A percentile compares a stretch with the other conserved stretches of the same genome.
Conservation (phyloP, 306 rosid genomes). For the Dryas octopetala region DNA sequence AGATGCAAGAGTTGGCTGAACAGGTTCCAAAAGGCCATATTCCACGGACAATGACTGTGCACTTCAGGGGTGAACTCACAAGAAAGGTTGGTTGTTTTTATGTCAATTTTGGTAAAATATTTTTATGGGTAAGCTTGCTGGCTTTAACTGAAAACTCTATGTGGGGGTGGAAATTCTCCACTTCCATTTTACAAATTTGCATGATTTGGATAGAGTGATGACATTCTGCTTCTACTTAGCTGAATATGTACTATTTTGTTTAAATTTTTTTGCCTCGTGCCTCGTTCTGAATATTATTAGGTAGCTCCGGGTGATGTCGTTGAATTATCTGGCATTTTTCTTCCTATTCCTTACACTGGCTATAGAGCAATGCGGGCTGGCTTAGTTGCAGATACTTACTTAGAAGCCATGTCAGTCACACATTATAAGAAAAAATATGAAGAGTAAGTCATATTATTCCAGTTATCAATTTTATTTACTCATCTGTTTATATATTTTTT, state of each 20-base stretch:
- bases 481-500: neutral
- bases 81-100: conserved; percentile 67
- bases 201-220: neutral
- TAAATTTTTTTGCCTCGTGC: neutral
- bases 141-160: neutral
- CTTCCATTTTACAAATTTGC: conserved; percentile 5
- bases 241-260: conserved; percentile 20
- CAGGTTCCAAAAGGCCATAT: conserved; percentile 99
- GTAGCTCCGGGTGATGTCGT: conserved; percentile 97
- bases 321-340: conserved; percentile 93
- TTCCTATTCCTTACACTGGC: conserved; percentile 91
- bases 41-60: conserved; percentile 94
- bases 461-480: neutral
- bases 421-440: conserved; percentile 97
- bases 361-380: conserved; percentile 98
- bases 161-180: neutral
- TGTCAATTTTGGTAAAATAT: conserved; percentile 21
- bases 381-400: conserved; percentile 91
- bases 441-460: conserved; percentile 60
- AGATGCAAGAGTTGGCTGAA: conserved; percentile 94
- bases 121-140: neutral
- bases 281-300: conserved; percentile 41
- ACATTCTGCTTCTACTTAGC: neutral
- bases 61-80: conserved; percentile 95
- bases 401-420: conserved; percentile 93